phyloP scores from a whole-genome alignment of 1,139 yeast genomes.

The Arxiozyma slooffiae region DNA sequence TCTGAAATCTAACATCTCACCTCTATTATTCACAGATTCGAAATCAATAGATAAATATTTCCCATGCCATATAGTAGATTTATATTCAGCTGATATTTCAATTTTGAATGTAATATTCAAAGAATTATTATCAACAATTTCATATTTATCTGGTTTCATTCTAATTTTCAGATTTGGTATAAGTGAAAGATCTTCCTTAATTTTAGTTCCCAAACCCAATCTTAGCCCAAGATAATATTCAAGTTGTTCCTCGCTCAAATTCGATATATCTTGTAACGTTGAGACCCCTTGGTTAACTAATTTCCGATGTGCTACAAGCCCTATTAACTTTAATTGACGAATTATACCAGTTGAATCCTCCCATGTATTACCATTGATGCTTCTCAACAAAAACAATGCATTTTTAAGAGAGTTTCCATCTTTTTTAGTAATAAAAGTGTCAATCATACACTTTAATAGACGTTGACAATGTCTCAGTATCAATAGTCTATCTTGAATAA shows the following conservation, averaged over 20 bases:
- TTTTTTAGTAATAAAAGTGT: slow-evolving; percentile 34
- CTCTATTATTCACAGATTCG: slow-evolving; percentile 25
- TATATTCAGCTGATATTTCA: slow-evolving; percentile 20
- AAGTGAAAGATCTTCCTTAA: slow-evolving; percentile 24
- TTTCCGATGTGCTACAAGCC: slow-evolving; percentile 33
- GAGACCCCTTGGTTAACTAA: slow-evolving; percentile 32
- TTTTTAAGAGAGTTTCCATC: slow-evolving; percentile 36
- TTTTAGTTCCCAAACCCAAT: slow-evolving; percentile 34
- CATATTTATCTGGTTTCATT: slow-evolving; percentile 10
- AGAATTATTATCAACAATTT: slow-evolving; percentile 1
- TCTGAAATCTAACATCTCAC: slow-evolving; percentile 35
- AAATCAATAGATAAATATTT: slow-evolving; percentile 26
- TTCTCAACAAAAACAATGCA: slow-evolving; percentile 33
- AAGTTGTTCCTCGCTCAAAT: slow-evolving; percentile 29
- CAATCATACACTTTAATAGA: slow-evolving; percentile 36
- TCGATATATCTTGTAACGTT: slow-evolving; percentile 28
- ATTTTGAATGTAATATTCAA: slow-evolving; percentile 18
- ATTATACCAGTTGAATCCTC: slow-evolving; percentile 37
- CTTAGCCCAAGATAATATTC: slow-evolving; percentile 35
- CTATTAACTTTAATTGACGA: slow-evolving; percentile 39
- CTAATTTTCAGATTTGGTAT: slow-evolving; percentile 30
- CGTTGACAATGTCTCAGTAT: slow-evolving; percentile 36
- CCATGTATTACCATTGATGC: slow-evolving; percentile 40
- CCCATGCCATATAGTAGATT: slow-evolving; percentile 31
- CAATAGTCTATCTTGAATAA: slow-evolving; percentile 36